Conservation (phyloP, 2,329 filamentous ascomycete genomes). For the Xylariaceae sp. region DNA sequence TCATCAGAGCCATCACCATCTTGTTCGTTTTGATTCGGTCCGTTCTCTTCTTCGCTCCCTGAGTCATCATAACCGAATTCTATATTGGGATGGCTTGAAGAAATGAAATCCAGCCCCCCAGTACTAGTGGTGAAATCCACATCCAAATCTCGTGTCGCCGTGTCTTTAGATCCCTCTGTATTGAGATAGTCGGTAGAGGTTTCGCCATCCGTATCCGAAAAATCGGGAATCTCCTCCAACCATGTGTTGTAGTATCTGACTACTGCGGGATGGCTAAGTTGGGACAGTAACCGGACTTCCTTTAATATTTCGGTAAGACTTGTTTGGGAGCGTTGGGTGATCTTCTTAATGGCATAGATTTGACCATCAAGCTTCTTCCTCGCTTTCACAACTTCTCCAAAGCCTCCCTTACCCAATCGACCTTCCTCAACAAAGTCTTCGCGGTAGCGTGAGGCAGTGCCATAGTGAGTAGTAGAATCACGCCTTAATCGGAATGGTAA, state of each 20-base stretch:
- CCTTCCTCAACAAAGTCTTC: conserved; percentile 92
- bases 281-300: conserved; percentile 87
- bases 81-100: conserved; percentile 77
- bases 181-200: conserved; percentile 54
- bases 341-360: conserved; percentile 96
- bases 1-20: conserved; percentile 47
- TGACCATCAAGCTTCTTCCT: conserved; percentile 92
- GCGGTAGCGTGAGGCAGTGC: conserved; percentile 74
- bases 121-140: conserved; percentile 74
- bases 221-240: conserved; percentile 74
- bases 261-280: conserved; percentile 84
- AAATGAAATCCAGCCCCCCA: conserved; percentile 90
- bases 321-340: conserved; percentile 78
- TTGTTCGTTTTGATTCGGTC: conserved; percentile 22
- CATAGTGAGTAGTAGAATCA: conserved; percentile 64
- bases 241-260: conserved; percentile 96
- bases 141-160: conserved; percentile 48
- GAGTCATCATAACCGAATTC: conserved; percentile 74
- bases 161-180: conserved; percentile 47
- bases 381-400: conserved; percentile 94
- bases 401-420: conserved; percentile 88
- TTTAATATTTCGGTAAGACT: conserved; percentile 83
- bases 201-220: conserved; percentile 62
- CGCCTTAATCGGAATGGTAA: conserved; percentile 57
- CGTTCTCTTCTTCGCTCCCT: conserved; percentile 53